Evolutionary conservation across 352 stramenopile species (phyloP).

Genomic region (Vaucheria bursata): DNA sequence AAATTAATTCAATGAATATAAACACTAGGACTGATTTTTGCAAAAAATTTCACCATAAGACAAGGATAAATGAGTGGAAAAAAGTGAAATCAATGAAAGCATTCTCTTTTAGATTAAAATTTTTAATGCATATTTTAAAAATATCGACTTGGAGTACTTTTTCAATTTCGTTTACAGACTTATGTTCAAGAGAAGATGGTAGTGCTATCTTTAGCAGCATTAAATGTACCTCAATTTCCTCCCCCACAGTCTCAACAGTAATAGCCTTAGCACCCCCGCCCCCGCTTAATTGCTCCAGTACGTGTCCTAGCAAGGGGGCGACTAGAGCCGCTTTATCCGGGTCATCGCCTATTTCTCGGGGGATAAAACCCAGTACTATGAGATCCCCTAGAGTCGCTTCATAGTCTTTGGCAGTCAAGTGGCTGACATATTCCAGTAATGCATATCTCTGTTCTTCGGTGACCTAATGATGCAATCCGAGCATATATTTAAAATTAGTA

Average conservation of each 20-base stretch:
- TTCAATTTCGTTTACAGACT: no score
- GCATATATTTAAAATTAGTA: background rate
- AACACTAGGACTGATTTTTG: no score
- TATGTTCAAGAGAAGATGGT: no score
- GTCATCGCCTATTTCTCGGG: constrained; percentile 22
- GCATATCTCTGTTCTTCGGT: constrained; percentile 57
- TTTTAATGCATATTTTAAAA: no score
- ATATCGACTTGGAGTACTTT: no score
- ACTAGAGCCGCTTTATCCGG: constrained; percentile 37
- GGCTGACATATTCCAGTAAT: constrained; percentile 58
- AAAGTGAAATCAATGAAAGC: no score
- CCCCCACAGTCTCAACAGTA: constrained; percentile 41
- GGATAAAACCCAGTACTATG: constrained; percentile 23
- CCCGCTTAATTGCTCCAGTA: constrained; percentile 48
- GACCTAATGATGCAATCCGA: no score
- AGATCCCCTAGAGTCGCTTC: constrained; percentile 30
- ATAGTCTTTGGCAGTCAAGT: constrained; percentile 47
- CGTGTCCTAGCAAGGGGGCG: constrained; percentile 43
- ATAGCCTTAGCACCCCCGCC: constrained; percentile 45
- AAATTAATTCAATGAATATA: no score
- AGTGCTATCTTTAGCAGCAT: no score
- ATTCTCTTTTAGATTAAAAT: no score
- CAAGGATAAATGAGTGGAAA: no score
- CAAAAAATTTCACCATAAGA: no score
- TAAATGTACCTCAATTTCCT: constrained; percentile 45